Evolutionary conservation across 176 grass and related monocot species (phyloP), one percentile per base, ranked within the genome.

Genomic region (Oryza meridionalis): DNA sequence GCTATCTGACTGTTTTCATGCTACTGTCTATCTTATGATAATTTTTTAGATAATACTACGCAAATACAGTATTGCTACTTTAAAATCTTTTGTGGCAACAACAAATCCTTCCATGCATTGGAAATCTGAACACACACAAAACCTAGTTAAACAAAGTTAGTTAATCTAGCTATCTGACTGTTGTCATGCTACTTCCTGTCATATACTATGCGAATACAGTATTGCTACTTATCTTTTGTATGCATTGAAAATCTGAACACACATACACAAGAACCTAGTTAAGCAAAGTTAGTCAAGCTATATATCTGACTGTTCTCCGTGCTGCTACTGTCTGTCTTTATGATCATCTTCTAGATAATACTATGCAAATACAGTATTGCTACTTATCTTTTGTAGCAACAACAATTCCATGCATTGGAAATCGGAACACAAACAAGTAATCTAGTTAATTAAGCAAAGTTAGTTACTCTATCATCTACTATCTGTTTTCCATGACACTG

Each of bases 171-270:
- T 5, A 42, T 42, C 6, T 42, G 7, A 73, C 62, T 77, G 88
- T 64, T 85, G 69, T 53, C 66, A 81, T 35, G 69, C 44, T 63
- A 44, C 50, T 55, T 16, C 7, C 65, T 49, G 55, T 76, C 82
- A 26, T 24, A 9, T 33, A 33, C 32, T 29, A 59, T 70, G 11
- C n/a, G 62, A 27, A 38, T 51, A 21, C 31, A 29, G 35, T 78
- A 71, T 59, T 59, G 7, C 17, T n/a, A 21, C 0, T 59, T 59
- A 59, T 59, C 19, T 59, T 33, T 33, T n/a, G 1, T 59, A 12
- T 85, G 35, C 72, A 43, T 85, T 58, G 43, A 82, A 71, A 77
- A 53, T 31, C 78, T 90, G 78, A 82, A 82, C 77, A 55, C 51
- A 40, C 37, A 40, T 40, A 53, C 50, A 53, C 73, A 72, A 46